Evolutionary conservation across 108 stramenopile species (phyloP).

Genomic region (Stephanodiscus minutulus): DNA sequence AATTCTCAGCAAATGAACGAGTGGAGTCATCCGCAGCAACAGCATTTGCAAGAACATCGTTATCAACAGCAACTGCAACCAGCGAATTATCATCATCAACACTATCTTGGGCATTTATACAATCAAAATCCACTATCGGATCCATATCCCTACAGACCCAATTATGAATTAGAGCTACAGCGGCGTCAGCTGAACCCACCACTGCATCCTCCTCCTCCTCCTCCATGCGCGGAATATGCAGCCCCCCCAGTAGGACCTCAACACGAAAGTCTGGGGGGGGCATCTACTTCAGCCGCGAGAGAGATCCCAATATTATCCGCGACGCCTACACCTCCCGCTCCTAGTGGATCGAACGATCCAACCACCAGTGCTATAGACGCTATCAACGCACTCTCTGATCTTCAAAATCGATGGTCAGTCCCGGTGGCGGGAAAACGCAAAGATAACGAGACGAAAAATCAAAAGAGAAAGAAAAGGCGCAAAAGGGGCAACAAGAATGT

Average conservation of each 20-base stretch:
- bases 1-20: background rate
- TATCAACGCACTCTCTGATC: constrained; percentile 39
- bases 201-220: constrained; percentile 3
- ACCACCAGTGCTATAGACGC: constrained; percentile 24
- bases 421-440: constrained; percentile 15
- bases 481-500: constrained; percentile 3
- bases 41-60: background rate
- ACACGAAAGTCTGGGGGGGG: background rate
- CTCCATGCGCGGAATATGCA: background rate
- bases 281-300: background rate
- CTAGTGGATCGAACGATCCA: background rate
- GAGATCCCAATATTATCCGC: background rate
- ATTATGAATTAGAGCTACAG: background rate
- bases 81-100: background rate
- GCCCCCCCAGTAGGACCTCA: constrained; percentile 9
- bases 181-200: background rate
- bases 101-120: background rate
- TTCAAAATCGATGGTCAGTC: constrained; percentile 31
- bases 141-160: background rate
- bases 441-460: constrained; percentile 6
- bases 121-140: background rate
- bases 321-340: background rate
- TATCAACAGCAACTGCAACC: constrained; percentile 6
- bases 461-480: constrained; percentile 12
- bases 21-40: background rate